Base-by-base conservation (phyloP, 2,329 filamentous ascomycete species). In the Shiraia sp. region DNA sequence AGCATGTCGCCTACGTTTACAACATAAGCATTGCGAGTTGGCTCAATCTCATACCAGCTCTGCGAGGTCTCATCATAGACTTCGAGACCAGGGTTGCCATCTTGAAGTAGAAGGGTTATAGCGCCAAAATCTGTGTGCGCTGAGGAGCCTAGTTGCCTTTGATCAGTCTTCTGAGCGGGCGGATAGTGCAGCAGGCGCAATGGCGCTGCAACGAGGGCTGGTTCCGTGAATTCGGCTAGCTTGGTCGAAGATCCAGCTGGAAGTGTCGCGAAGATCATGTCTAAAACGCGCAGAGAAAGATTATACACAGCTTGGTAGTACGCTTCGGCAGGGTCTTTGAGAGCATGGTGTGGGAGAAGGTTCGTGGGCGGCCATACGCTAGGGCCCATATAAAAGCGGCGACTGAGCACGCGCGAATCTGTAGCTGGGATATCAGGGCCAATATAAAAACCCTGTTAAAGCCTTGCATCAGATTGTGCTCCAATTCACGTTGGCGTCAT, bases 71-170 rank as follows among this genome's bases (percentile, higher is more conserved):
- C 70, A 37, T 75, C 71, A 4, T 37, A 27, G 3, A 81, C 76
- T 50, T 82, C 71, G 2, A 82, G 69, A 0, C 78, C 79, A 19
- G 74, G 71, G 12, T 73, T 32, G 3, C 65, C 64, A 43, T 78
- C 76, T 52, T 81, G 79, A 3, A 80, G 69, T 10, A 82, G 72
- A 24, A 81, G 66, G 1, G 79, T 82, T 32, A 82, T 74, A 33
- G 74, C 74, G 14, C 78, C 77, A 47, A 79, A 22, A 22, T 22
- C 19, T 81, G 76, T 79, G 49, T 80, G 79, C 4, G 75, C 77
- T 0, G 77, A 77, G 2, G 60, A 72, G 5, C 49, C 47, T 5
- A 49, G 28, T 32, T 47, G 47, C 16, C 16, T 32, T 10, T 33
- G 12, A 13, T 24, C 17, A 3, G 36, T 27, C 31, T 27, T 30